phyloP scores from a whole-genome alignment of 1,139 yeast genomes.

The Geotrichum klebahnii region DNA sequence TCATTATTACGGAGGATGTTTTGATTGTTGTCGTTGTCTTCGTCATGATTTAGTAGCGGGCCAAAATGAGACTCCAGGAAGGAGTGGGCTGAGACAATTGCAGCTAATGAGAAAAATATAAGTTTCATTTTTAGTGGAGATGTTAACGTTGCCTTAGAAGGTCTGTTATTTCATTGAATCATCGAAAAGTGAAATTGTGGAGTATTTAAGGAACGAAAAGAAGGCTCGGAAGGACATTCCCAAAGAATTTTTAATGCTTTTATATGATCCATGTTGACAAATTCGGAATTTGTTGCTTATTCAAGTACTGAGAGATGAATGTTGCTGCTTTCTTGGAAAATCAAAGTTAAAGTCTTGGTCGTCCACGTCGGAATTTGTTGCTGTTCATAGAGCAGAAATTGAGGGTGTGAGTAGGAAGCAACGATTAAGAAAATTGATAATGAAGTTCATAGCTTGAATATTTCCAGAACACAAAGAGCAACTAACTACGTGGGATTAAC shows the following conservation, averaged over 20 bases:
- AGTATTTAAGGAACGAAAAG: background rate
- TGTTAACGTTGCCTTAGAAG: background rate
- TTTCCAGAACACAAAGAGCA: too few species aligned
- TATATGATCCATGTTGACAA: background rate
- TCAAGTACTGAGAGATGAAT: background rate
- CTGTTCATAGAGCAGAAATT: too few species aligned
- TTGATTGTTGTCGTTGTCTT: background rate
- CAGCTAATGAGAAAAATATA: background rate
- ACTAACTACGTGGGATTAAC: too few species aligned
- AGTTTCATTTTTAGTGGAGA: background rate
- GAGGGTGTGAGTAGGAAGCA: too few species aligned
- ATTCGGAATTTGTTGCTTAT: slow-evolving; percentile 7
- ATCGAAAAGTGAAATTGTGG: background rate
- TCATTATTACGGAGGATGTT: background rate
- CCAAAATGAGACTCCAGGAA: slow-evolving; percentile 8
- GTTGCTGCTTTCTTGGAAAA: background rate
- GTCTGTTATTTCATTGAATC: background rate
- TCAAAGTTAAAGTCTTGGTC: background rate
- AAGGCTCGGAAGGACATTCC: background rate
- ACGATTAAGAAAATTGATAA: too few species aligned
- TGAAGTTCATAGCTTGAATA: too few species aligned
- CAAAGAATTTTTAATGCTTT: background rate
- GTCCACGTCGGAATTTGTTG: background rate
- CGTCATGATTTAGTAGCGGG: background rate
- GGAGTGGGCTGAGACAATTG: slow-evolving; percentile 9